A percentile compares a stretch with the other conserved stretches of the same genome.
Evolutionary conservation across 495 filamentous ascomycete species (phyloP).

Genomic region (Neurospora sp.): DNA sequence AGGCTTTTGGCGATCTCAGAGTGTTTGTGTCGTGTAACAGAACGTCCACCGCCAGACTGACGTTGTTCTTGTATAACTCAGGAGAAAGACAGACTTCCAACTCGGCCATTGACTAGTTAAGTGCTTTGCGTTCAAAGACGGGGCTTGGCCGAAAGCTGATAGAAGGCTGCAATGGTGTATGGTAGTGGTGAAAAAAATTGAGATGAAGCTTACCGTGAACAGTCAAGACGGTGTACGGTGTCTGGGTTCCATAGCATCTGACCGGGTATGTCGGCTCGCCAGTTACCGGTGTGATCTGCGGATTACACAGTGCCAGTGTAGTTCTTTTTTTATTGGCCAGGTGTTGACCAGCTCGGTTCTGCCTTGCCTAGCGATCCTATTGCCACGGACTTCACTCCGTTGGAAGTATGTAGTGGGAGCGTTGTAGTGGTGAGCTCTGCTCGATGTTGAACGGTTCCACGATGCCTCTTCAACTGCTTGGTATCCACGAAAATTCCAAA

Average conservation of each 20-base stretch:
- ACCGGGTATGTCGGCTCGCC: not conserved
- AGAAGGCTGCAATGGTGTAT: not conserved
- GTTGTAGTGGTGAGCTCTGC: not conserved
- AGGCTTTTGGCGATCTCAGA: not conserved
- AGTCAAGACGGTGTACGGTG: not conserved
- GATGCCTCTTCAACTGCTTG: not conserved
- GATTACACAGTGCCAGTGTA: not conserved
- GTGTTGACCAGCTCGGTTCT: not conserved
- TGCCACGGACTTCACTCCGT: not conserved
- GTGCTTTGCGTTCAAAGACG: not conserved
- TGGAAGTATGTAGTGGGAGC: not conserved
- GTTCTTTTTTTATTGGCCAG: not conserved
- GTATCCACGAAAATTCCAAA: not conserved
- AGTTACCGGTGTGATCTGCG: not conserved
- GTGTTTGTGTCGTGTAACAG: not conserved
- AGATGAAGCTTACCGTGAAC: not conserved
- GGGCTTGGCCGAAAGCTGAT: not conserved
- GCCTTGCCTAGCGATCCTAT: not conserved
- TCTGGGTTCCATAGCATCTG: not conserved
- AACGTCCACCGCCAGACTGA: constrained; percentile 10
- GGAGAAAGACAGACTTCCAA: not conserved
- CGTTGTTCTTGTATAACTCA: constrained; percentile 3
- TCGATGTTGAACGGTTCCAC: not conserved
- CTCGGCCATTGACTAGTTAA: not conserved
- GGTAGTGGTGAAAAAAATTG: not conserved